Evolutionary conservation across 2,329 filamentous ascomycete genomes (phyloP).

Genomic region (Ophiostoma sp.): DNA sequence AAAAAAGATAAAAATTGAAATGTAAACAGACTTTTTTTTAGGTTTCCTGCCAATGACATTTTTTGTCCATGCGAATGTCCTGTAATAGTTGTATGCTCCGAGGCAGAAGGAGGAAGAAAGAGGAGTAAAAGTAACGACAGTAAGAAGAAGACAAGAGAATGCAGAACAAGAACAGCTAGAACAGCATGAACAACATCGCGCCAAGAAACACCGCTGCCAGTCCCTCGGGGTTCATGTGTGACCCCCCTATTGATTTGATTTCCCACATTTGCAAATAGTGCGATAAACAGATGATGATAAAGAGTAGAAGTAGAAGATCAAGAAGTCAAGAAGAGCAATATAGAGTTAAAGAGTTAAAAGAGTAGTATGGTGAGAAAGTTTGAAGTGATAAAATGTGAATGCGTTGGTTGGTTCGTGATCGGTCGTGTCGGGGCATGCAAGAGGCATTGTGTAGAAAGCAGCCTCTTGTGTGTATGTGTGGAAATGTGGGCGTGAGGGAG

Average conservation of each 20-base stretch:
- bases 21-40: constrained; percentile 16
- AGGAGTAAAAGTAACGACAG: background rate
- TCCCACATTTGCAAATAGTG: constrained; percentile 30
- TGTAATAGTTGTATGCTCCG: constrained; percentile 16
- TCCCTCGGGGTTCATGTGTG: constrained; percentile 27
- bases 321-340: constrained; percentile 27
- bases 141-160: constrained; percentile 11
- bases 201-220: constrained; percentile 26
- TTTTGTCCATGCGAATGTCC: constrained; percentile 20
- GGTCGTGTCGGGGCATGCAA: constrained; percentile 38
- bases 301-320: constrained; percentile 1
- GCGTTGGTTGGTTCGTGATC: constrained; percentile 32
- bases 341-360: background rate
- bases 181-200: constrained; percentile 17
- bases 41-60: constrained; percentile 19
- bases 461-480: background rate
- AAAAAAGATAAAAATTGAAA: constrained; percentile 10
- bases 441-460: constrained; percentile 7
- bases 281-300: constrained; percentile 5
- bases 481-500: background rate
- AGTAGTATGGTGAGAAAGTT: background rate
- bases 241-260: constrained; percentile 28
- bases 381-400: constrained; percentile 10
- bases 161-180: constrained; percentile 1
- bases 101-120: background rate